These are phyloP conservation scores for Teunomyces pallodes DNA, from an alignment of 805 yeast genomes.

Conservation along the genomic window DNA sequence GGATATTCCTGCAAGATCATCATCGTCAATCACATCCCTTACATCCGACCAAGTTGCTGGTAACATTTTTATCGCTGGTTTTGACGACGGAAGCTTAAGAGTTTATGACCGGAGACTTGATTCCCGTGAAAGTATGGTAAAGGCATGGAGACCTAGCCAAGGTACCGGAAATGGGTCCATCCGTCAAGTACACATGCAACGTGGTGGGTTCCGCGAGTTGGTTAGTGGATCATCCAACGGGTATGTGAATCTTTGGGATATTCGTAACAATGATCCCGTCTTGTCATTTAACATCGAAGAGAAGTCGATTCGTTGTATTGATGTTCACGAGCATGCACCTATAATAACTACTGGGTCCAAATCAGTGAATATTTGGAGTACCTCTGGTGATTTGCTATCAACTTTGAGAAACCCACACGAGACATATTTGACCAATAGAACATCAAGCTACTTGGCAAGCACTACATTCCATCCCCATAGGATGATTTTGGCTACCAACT, in stretches of 20 bases:
- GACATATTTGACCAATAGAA: constrained; percentile 43
- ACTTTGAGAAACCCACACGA: constrained; percentile 53
- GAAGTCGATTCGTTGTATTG: constrained; percentile 59
- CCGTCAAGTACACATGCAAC: constrained; percentile 85
- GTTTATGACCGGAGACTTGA: constrained; percentile 89
- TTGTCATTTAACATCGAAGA: constrained; percentile 52
- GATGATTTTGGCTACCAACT: constrained; percentile 87
- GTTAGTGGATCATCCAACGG: constrained; percentile 85
- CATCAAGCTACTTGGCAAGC: constrained; percentile 57
- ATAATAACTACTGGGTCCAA: constrained; percentile 85
- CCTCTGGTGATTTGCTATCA: constrained; percentile 72
- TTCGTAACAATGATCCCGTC: constrained; percentile 71
- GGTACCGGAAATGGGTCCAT: constrained; percentile 49
- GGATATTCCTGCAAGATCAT: constrained; percentile 88
- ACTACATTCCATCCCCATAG: constrained; percentile 88
- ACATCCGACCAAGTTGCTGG: constrained; percentile 97
- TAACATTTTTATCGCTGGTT: constrained; percentile 84
- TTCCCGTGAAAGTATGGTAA: constrained; percentile 80
- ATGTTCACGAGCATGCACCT: constrained; percentile 96
- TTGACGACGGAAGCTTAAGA: constrained; percentile 83
- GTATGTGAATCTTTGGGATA: constrained; percentile 84
- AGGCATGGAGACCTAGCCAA: constrained; percentile 59
- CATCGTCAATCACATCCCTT: constrained; percentile 81
- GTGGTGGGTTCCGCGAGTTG: constrained; percentile 92
- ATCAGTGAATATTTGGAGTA: constrained; percentile 77